A percentile compares a stretch with the other conserved stretches of the same genome.
Conservation (phyloP, 2,329 filamentous ascomycete genomes). For the Penicillium italicum region DNA sequence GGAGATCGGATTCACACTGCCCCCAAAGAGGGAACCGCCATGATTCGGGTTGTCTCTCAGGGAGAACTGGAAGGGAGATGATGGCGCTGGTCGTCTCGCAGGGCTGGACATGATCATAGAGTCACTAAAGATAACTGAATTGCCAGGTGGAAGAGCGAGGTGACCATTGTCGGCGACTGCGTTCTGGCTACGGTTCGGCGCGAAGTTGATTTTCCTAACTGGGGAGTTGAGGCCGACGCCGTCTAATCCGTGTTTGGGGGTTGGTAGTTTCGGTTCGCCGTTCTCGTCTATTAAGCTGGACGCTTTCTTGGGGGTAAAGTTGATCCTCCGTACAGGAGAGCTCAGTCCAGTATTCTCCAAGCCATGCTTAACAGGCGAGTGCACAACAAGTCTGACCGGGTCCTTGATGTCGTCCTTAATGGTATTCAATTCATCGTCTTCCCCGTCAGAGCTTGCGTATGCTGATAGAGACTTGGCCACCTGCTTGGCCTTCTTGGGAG, state of each 20-base stretch:
- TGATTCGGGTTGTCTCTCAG: conserved; percentile 41
- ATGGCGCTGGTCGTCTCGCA: conserved; percentile 40
- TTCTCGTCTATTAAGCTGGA: conserved; percentile 32
- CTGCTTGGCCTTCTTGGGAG: conserved; percentile 49
- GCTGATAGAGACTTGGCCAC: conserved; percentile 40
- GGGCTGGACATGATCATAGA: conserved; percentile 43
- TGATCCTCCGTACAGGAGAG: conserved; percentile 35
- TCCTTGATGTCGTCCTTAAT: conserved; percentile 32
- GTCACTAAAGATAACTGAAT: conserved; percentile 32
- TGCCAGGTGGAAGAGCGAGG: conserved; percentile 25
- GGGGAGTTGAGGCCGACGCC: conserved; percentile 30
- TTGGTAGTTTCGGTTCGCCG: conserved; percentile 28
- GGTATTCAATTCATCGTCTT: conserved; percentile 44
- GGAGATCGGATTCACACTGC: conserved; percentile 18
- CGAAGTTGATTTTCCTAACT: conserved; percentile 40
- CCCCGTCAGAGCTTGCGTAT: conserved; percentile 38
- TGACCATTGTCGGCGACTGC: conserved; percentile 20
- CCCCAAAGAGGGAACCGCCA: conserved; percentile 28
- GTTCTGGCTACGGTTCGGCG: conserved; percentile 17
- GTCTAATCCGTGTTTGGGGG: conserved; percentile 24
- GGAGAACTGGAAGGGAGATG: conserved; percentile 43
- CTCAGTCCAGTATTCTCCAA: conserved; percentile 30
- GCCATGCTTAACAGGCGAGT: conserved; percentile 34
- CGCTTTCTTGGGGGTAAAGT: conserved; percentile 28
- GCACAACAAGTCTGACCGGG: conserved; percentile 29